Base-by-base conservation (phyloP, 2,329 filamentous ascomycete species). In the Zymoseptoria crescenta region DNA sequence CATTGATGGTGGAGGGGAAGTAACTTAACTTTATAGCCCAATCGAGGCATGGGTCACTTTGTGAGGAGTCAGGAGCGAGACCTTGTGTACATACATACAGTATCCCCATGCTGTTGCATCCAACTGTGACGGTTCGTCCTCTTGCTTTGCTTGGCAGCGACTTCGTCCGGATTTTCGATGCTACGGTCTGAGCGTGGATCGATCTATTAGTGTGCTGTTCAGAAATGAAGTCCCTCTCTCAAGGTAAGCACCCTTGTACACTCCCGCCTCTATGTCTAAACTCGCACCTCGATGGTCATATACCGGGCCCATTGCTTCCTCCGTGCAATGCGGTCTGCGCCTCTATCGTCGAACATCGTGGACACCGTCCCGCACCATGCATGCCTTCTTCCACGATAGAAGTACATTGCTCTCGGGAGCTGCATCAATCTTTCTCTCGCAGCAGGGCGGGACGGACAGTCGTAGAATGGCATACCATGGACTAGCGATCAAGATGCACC, bases 351-450 rank as follows among this genome's bases (percentile, higher is more conserved):
- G 35, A 45, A 45, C 16, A 45, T 16, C n/a, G 35, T 45, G 35
- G 13, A 45, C 13, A 45, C 16, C 13, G 35, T 45, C 35, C 10
- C 35, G 35, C 35, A 16, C 35, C 35, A 45, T 16, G 35, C 35
- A 45, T 45, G 35, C 35, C 35, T 45, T 45, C 35, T 16, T 45
- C 16, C 35, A 45, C 35, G 13, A 45, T n/a, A 45, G 35, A 45
- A 45, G 35, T 16, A 13, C 35, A 45, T 45, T 24, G 35, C 35
- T 45, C 35, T 24, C 30, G 24, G 51, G 24, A 52, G 51, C 51
- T 52, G 51, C 51, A 52, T 52, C 51, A 52, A 52, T 24, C 51
- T 52, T 52, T 27, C 24, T 52, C 51, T 30, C 51, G 27, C 51
- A 52, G 51, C 51, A n/a, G 29, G n/a, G 30, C 13, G 27, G 24